Base-by-base conservation (phyloP, 768 basidiomycete species). In the Crucibulum laeve region DNA sequence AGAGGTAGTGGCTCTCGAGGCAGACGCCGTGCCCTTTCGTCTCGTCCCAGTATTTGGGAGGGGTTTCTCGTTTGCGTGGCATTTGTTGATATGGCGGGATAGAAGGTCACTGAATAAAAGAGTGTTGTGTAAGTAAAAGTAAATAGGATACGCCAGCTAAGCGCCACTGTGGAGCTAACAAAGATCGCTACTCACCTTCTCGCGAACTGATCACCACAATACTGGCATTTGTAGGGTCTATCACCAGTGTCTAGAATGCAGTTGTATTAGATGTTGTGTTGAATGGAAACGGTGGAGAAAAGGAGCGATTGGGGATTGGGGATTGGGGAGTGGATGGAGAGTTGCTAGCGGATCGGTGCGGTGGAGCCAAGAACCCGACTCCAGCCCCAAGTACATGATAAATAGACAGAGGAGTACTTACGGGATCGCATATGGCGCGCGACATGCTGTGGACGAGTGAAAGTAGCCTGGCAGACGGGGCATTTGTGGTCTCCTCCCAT, bases 371-470 rank as follows among this genome's bases (percentile, higher is more conserved):
- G 23, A 7, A 30, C 28, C 28, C 28, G n/a, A n/a, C 28, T 30
- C 28, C 28, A 30, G 50, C 49, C 49, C 49, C 54, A 53, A 47
- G 47, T 32, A 26, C 45, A 38, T 19, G 45, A 39, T 40, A 37
- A 30, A 49, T 39, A 43, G 42, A 47, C 42, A 38, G 48, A 42
- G 49, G 49, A 37, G 18, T 11, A 82, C 87, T 67, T 69, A 91
- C 87, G 89, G 53, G 87, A 90, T 62, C 89, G 81, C 88, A 91
- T 91, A 64, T 91, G 90, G 39, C 89, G 69, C 0, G 87, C 87
- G 37, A 92, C 90, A 79, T 92, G 89, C 56, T 91, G 89, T 22
- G 89, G 89, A 41, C 89, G 76, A 18, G 90, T 92, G 52, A 92
- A 92, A 0, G 88, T 90, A 0, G 90, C 85, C 50, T 85, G 79